Percentiles rank a stretch among this genome's conserved stretches.
Conservation (phyloP, 495 filamentous ascomycete genomes). For the Penicillium canescens region DNA sequence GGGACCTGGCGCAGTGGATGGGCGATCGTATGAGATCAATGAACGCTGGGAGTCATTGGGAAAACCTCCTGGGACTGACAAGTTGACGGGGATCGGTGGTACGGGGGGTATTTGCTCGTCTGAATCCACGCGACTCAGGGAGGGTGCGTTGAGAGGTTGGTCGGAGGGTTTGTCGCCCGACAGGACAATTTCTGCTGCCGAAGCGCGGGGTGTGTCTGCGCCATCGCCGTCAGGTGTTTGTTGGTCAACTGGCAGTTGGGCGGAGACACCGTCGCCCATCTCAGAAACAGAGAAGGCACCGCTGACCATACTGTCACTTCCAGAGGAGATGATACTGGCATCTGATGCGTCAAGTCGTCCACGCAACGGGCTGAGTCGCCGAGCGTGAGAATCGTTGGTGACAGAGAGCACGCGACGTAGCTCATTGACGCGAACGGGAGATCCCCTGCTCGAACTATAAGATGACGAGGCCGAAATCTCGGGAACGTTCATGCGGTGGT, state of each 20-base stretch:
- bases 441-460: conserved; percentile 59
- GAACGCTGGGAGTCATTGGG: conserved; percentile 42
- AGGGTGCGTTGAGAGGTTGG: background rate
- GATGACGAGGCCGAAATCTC: conserved; percentile 52
- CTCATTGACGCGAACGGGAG: conserved; percentile 83
- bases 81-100: conserved; percentile 39
- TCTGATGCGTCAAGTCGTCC: conserved; percentile 38
- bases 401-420: conserved; percentile 72
- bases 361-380: conserved; percentile 42
- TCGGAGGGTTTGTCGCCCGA: conserved; percentile 9
- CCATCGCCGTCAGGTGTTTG: conserved; percentile 25
- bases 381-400: conserved; percentile 33
- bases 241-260: conserved; percentile 29
- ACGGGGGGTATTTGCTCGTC: conserved; percentile 41
- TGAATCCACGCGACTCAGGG: conserved; percentile 12
- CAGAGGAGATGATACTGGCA: conserved; percentile 40
- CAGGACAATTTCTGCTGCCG: conserved; percentile 19
- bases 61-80: conserved; percentile 40
- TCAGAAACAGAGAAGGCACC: conserved; percentile 40
- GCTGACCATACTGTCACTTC: conserved; percentile 49
- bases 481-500: conserved; percentile 41
- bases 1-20: conserved; percentile 36
- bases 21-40: conserved; percentile 32
- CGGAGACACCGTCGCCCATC: conserved; percentile 33
- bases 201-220: conserved; percentile 36